Percentiles rank a stretch among this genome's conserved stretches.
These are phyloP conservation scores for Acorus calamus DNA, from an alignment of 106 monocot species.

Conservation along the genomic window DNA sequence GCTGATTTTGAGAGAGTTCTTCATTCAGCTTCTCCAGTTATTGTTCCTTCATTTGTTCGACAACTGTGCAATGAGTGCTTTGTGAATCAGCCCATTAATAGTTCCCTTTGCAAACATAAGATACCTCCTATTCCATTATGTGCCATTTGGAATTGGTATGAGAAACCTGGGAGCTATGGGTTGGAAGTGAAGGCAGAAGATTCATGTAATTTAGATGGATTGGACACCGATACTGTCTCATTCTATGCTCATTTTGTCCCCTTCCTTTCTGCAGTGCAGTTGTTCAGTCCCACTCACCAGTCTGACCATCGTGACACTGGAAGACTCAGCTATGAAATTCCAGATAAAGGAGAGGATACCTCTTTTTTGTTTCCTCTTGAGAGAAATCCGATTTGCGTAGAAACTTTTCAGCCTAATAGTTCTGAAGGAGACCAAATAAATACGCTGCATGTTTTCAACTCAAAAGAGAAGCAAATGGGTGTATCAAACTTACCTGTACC, in stretches of 20 bases:
- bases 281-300: conserved; percentile 9
- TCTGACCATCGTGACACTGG: background rate
- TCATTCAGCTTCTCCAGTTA: conserved; percentile 18
- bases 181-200: conserved; percentile 19
- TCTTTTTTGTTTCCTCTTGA: too few species aligned
- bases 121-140: conserved; percentile 3
- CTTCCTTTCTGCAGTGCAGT: conserved; percentile 21
- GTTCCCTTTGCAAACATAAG: conserved; percentile 3
- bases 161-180: conserved; percentile 18
- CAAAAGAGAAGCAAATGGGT: background rate
- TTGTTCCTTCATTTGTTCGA: conserved; percentile 2
- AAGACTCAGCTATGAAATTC: background rate
- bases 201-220: background rate
- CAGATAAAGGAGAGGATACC: background rate
- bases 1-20: conserved; percentile 28
- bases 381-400: too few species aligned
- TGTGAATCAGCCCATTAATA: background rate
- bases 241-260: conserved; percentile 24
- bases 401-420: too few species aligned
- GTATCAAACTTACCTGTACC: background rate
- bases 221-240: conserved; percentile 5
- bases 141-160: conserved; percentile 29
- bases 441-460: background rate
- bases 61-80: background rate
- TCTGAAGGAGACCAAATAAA: too few species aligned